These are phyloP conservation scores for Metschnikowia noctiluminum DNA, from an alignment of 805 yeast genomes.

Conservation along the genomic window DNA sequence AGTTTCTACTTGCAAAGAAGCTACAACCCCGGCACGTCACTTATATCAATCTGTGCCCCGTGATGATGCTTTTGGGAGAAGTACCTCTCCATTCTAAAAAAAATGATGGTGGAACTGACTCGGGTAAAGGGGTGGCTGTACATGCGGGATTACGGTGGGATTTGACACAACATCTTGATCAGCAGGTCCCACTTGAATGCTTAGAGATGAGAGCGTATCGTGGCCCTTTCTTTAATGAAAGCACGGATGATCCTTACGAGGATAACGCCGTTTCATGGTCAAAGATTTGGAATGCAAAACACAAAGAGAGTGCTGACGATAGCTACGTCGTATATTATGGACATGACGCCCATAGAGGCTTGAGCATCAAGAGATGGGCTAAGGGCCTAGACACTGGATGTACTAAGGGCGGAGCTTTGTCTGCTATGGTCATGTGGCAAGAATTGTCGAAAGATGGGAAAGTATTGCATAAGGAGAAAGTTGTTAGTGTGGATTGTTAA, in stretches of 20 bases:
- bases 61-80: constrained; percentile 59
- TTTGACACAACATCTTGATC: constrained; percentile 39
- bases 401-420: constrained; percentile 65
- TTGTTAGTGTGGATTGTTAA: constrained; percentile 14
- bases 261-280: constrained; percentile 51
- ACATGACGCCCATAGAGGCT: constrained; percentile 81
- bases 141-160: constrained; percentile 84
- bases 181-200: constrained; percentile 60
- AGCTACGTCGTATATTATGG: constrained; percentile 67
- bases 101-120: constrained; percentile 24
- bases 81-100: constrained; percentile 44
- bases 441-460: constrained; percentile 9
- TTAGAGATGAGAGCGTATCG: constrained; percentile 68
- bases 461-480: constrained; percentile 11
- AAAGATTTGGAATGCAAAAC: constrained; percentile 50
- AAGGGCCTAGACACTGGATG: constrained; percentile 85
- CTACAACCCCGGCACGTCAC: constrained; percentile 58
- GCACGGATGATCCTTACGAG: constrained; percentile 47
- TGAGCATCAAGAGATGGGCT: constrained; percentile 59
- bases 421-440: constrained; percentile 53
- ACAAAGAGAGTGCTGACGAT: constrained; percentile 30
- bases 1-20: constrained; percentile 46
- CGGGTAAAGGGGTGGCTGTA: constrained; percentile 52
- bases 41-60: constrained; percentile 60
- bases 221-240: constrained; percentile 57